Percentiles rank a stretch among this genome's conserved stretches.
Conservation (phyloP, 2,329 filamentous ascomycete genomes). For the Fusarium sp. region DNA sequence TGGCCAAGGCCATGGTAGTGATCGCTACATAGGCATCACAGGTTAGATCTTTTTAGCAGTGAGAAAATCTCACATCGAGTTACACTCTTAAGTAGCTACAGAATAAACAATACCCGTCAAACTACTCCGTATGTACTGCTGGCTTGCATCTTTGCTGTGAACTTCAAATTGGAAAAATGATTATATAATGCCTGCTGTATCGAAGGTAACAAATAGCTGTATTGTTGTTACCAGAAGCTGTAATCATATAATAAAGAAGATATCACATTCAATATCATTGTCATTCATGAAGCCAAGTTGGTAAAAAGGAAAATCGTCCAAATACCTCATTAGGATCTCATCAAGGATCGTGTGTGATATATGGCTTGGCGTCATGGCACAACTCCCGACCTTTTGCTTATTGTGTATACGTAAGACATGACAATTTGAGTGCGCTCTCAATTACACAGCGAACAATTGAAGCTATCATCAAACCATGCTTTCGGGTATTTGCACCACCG, state of each 20-base stretch:
- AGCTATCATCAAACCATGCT: conserved; percentile 24
- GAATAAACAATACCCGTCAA: conserved; percentile 14
- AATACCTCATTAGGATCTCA: background rate
- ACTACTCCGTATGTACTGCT: background rate
- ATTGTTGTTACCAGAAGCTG: too few species aligned
- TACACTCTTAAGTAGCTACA: background rate
- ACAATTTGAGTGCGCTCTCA: background rate
- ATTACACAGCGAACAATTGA: background rate
- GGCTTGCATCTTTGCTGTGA: accelerated
- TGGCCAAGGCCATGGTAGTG: conserved; percentile 9
- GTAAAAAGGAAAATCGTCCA: background rate
- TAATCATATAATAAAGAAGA: too few species aligned
- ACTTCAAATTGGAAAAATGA: background rate
- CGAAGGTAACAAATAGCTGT: too few species aligned
- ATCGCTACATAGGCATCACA: conserved; percentile 5
- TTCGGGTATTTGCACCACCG: conserved; percentile 41
- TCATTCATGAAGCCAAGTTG: too few species aligned
- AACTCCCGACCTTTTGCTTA: background rate
- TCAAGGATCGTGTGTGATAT: background rate
- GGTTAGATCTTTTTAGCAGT: conserved; percentile 25
- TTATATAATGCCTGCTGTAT: too few species aligned
- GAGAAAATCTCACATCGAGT: background rate
- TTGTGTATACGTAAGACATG: background rate
- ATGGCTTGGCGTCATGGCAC: background rate
- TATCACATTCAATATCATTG: too few species aligned